A percentile compares a stretch with the other conserved stretches of the same genome.
Conservation (phyloP, 331 rosid species). For the Acacia concinna region DNA sequence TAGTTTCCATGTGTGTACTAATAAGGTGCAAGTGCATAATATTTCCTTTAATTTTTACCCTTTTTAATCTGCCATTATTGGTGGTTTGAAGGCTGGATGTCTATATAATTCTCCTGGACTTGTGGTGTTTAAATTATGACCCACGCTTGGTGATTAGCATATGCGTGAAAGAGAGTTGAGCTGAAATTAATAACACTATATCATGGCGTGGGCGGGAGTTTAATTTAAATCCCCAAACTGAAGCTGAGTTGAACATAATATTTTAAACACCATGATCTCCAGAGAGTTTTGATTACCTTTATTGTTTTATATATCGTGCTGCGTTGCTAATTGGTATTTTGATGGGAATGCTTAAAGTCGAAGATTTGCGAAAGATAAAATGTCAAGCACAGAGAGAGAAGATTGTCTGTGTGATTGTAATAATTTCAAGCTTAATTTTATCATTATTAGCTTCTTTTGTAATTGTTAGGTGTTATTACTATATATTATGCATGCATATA, state of each 20-base stretch:
- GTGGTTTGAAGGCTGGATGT: background rate
- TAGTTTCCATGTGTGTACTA: background rate
- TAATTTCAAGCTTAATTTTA: background rate
- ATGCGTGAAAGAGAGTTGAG: background rate
- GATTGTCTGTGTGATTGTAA: background rate
- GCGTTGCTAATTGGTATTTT: background rate
- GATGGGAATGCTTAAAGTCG: background rate
- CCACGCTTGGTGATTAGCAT: background rate
- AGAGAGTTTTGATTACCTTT: no score
- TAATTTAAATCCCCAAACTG: background rate
- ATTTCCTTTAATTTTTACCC: background rate
- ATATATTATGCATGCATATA: background rate
- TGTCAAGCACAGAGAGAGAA: background rate
- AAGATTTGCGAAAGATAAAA: background rate
- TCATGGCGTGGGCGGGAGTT: background rate
- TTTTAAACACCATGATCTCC: no score
- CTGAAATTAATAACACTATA: background rate
- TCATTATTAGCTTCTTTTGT: background rate
- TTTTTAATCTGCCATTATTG: background rate
- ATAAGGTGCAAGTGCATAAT: background rate
- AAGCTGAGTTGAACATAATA: background rate
- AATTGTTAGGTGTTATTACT: background rate
- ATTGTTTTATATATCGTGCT: background rate
- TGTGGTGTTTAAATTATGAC: background rate
- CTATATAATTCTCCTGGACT: background rate